Base-by-base conservation (phyloP, 2,329 filamentous ascomycete genomes). In the Pyrenophora graminea region DNA sequence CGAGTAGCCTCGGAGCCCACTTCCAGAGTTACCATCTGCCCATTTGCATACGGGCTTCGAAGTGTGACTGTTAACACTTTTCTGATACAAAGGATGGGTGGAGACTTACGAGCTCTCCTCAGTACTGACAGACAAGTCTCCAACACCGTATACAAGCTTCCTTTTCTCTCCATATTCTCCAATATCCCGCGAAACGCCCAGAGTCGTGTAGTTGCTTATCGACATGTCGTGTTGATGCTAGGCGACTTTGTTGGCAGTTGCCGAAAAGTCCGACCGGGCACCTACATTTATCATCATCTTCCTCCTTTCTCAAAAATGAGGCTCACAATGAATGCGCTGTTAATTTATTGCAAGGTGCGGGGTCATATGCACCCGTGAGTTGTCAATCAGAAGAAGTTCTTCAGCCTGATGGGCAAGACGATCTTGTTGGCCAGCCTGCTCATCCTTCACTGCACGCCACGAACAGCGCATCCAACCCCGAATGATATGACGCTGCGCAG, bases 31-130 rank as follows among this genome's bases (percentile, higher is more conserved):
- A 64, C 50, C 31, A 66, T 56, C 3, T 58, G 47, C 0, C 52
- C 39, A n/a, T 62, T 55, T 8, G 53, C 53, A 39, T 67, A 67
- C 1, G 62, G 63, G 2, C 64, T 68, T 19, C 9, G 9, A 39
- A 1, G 6, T 1, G 13, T 4, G 4, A 27, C 12, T 17, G 8
- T 48, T 18, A 42, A 3, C 4, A 9, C 43, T 15, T 10, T 6
- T 7, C 10, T 33, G 15, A 4, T 1, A n/a, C 2, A 7, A 0
- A 17, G 13, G 9, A 5, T 15, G 19, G 6, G 13, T 4, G 3
- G 1, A 6, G 21, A 38, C 38, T 34, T 34, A 51, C 48, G 48
- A 50, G 21, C 18, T 45, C n/a, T 50, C 41, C n/a, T 45, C 48
- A 2, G 48, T 8, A n/a, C 44, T 42, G 9, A 51, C 13, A 2